Evolutionary conservation across 495 filamentous ascomycete species (phyloP).

Genomic region (Chaetomium tenue): DNA sequence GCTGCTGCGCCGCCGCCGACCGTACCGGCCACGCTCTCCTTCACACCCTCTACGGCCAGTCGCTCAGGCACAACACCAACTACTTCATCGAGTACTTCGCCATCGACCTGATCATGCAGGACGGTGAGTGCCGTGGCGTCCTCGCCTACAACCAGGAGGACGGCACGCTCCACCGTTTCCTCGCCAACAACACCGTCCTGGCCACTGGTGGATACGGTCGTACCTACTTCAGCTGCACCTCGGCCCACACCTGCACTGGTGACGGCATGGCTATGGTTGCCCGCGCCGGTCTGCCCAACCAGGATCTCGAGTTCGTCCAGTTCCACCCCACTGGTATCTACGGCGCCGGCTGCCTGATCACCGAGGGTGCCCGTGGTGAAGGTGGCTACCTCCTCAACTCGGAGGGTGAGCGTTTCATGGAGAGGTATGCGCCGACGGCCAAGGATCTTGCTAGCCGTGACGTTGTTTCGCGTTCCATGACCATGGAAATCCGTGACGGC

Average conservation of each 20-base stretch:
- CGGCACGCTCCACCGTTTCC: constrained; percentile 93
- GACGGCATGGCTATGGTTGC: constrained; percentile 99
- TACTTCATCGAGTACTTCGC: constrained; percentile 99
- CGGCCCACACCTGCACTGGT: constrained; percentile 96
- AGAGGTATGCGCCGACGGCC: constrained; percentile 93
- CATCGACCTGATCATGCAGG: constrained; percentile 92
- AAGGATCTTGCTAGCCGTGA: constrained; percentile 95
- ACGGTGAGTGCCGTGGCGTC: constrained; percentile 92
- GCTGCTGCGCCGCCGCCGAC: constrained; percentile 92
- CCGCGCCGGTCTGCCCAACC: constrained; percentile 94
- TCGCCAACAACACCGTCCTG: constrained; percentile 91
- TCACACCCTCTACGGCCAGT: constrained; percentile 98
- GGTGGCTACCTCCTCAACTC: constrained; percentile 96
- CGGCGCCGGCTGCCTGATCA: constrained; percentile 96
- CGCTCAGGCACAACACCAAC: constrained; percentile 93
- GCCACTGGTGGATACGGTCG: constrained; percentile 96
- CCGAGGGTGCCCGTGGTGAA: constrained; percentile 96
- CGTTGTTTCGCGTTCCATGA: constrained; percentile 95
- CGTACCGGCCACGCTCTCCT: constrained; percentile 94
- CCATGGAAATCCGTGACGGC: constrained; percentile 93
- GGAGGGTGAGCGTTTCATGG: constrained; percentile 98
- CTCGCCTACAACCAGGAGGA: constrained; percentile 98
- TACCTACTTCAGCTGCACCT: constrained; percentile 96
- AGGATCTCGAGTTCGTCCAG: constrained; percentile 99
- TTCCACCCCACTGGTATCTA: constrained; percentile 99